A percentile compares a stretch with the other conserved stretches of the same genome.
These are phyloP conservation scores for Catunica adiposa DNA, from an alignment of 2,329 filamentous ascomycete species.

Conservation along the genomic window DNA sequence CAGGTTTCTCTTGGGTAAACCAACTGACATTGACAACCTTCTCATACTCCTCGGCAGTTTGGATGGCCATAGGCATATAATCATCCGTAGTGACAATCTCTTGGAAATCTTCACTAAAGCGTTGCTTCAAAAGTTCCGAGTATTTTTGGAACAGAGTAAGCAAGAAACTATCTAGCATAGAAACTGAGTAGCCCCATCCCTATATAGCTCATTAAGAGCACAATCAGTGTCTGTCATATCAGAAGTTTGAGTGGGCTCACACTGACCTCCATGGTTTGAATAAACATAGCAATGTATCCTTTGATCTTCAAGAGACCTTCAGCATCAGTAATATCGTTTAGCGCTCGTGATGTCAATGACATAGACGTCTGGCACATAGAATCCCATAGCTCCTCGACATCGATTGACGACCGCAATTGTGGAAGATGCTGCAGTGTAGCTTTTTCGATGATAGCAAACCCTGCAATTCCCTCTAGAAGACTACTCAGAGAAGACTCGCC, in stretches of 20 bases:
- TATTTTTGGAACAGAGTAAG: slow-evolving; percentile 90
- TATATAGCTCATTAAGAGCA: slow-evolving; percentile 20
- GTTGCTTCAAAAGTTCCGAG: slow-evolving; percentile 70
- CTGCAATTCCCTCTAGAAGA: slow-evolving; percentile 80
- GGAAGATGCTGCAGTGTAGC: slow-evolving; percentile 79
- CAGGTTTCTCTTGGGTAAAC: slow-evolving; percentile 71
- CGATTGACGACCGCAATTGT: slow-evolving; percentile 62
- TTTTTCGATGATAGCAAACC: slow-evolving; percentile 91
- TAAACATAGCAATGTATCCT: slow-evolving; percentile 79
- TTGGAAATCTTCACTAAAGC: slow-evolving; percentile 91
- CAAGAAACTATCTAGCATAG: slow-evolving; percentile 65
- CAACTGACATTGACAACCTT: slow-evolving; percentile 93
- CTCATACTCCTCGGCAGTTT: slow-evolving; percentile 76
- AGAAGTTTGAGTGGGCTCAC: not conserved
- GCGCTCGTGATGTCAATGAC: slow-evolving; percentile 59
- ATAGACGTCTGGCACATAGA: slow-evolving; percentile 89
- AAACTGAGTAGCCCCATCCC: slow-evolving; percentile 81
- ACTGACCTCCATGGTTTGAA: slow-evolving; percentile 88
- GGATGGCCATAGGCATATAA: slow-evolving; percentile 99
- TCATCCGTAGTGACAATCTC: slow-evolving; percentile 88
- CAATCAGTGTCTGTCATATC: not conserved
- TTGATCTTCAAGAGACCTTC: slow-evolving; percentile 91
- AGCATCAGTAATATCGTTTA: slow-evolving; percentile 69
- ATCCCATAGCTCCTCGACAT: slow-evolving; percentile 96
- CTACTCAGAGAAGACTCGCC: slow-evolving; percentile 78